Evolutionary conservation across 2,329 filamentous ascomycete genomes (phyloP).

Genomic region (Hypoxylon sp.): DNA sequence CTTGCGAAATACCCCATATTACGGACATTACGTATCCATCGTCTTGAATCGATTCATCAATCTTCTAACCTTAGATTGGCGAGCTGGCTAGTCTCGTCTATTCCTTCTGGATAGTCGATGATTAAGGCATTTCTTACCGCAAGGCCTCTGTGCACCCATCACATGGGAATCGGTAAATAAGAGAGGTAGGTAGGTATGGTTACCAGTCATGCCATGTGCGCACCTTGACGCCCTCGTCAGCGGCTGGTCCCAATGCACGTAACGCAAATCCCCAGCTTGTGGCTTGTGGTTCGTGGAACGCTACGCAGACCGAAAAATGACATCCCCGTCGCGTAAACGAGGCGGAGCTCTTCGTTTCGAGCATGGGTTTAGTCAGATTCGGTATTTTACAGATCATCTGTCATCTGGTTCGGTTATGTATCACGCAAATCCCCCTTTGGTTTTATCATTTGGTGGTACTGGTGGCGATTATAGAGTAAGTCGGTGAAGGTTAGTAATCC

Average conservation of each 20-base stretch:
- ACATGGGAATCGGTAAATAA: not conserved
- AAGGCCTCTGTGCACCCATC: not conserved
- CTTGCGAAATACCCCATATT: slow-evolving; percentile 7
- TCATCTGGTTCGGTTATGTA: not conserved
- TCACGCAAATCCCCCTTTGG: not conserved
- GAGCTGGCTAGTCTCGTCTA: slow-evolving; percentile 2
- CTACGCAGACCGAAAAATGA: slow-evolving; percentile 20
- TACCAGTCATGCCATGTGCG: slow-evolving; percentile 4
- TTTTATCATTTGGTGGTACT: slow-evolving; percentile 9
- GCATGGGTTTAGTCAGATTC: slow-evolving; percentile 16
- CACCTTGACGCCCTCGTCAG: slow-evolving; percentile 2
- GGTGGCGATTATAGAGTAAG: not conserved
- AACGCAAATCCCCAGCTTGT: slow-evolving; percentile 32
- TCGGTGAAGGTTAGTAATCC: not conserved
- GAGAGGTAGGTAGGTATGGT: not conserved
- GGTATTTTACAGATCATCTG: not conserved
- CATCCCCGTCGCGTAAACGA: slow-evolving; percentile 30
- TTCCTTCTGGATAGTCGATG: not conserved
- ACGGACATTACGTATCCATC: not conserved
- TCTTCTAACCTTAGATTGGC: not conserved
- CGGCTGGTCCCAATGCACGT: slow-evolving; percentile 27
- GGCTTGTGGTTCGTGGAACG: slow-evolving; percentile 24
- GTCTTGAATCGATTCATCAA: not conserved
- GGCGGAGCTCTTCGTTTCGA: slow-evolving; percentile 38
- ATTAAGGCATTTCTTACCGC: not conserved